Percentiles rank a stretch among this genome's conserved stretches.
phyloP scores from a whole-genome alignment of 805 yeast species.

The Ogataea dorogensis region DNA sequence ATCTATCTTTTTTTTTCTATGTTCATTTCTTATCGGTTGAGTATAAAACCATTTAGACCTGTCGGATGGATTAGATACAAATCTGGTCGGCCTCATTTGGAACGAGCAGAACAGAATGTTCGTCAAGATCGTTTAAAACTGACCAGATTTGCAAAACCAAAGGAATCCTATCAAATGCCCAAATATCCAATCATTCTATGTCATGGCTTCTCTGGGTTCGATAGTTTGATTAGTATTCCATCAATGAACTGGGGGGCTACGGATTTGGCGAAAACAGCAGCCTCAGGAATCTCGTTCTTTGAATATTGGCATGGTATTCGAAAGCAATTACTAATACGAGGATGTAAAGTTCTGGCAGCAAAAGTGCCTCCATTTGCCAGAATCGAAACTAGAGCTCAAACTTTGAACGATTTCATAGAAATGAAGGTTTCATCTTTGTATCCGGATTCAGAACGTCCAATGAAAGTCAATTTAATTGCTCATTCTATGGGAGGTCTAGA shows the following conservation, averaged over 20 bases:
- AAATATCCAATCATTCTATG: slow-evolving; percentile 75
- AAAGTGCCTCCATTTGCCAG: slow-evolving; percentile 82
- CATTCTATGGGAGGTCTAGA: slow-evolving; percentile 97
- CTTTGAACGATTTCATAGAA: slow-evolving; percentile 51
- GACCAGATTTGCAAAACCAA: slow-evolving; percentile 32
- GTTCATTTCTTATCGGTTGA: too few relatives aligned
- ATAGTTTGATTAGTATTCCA: slow-evolving; percentile 46
- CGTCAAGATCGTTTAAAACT: slow-evolving; percentile 28
- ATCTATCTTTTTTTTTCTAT: too few relatives aligned
- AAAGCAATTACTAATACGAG: slow-evolving; percentile 55
- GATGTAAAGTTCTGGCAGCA: slow-evolving; percentile 68
- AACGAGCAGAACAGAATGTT: slow-evolving; percentile 10
- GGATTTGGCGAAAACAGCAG: slow-evolving; percentile 10
- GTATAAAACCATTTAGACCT: too few relatives aligned
- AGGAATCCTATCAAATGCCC: slow-evolving; percentile 53
- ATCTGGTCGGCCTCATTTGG: slow-evolving; percentile 11
- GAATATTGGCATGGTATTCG: slow-evolving; percentile 85
- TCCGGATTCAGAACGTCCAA: slow-evolving; percentile 30
- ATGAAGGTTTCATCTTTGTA: slow-evolving; percentile 21
- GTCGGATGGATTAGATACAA: not conserved
- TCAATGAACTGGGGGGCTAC: slow-evolving; percentile 1
- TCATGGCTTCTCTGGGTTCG: slow-evolving; percentile 88
- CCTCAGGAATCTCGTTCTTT: slow-evolving; percentile 40
- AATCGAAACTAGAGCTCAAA: slow-evolving; percentile 64
- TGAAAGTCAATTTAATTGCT: slow-evolving; percentile 71